phyloP scores from a whole-genome alignment of 768 basidiomycete genomes.

The Leccinum boreale region DNA sequence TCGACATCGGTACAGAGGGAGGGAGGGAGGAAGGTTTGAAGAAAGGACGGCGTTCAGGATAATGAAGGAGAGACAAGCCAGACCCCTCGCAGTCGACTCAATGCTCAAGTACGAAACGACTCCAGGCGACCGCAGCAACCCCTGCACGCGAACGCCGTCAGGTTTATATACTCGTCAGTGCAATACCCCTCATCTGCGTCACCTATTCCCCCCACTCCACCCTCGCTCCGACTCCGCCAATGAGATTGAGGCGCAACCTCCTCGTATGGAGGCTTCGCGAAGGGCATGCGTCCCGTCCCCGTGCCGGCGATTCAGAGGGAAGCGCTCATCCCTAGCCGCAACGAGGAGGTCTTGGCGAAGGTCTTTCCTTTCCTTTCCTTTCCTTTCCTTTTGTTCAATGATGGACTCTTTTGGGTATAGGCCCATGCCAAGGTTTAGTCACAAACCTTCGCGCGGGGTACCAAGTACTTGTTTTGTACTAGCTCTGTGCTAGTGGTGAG shows the following conservation, averaged over 20 bases:
- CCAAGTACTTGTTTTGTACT: not conserved
- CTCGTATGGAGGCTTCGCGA: slow-evolving; percentile 9
- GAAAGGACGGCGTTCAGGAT: not conserved
- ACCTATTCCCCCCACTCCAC: slow-evolving; percentile 6
- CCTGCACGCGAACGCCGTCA: slow-evolving; percentile 6
- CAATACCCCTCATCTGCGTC: not conserved
- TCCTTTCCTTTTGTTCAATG: not conserved
- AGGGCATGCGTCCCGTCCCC: not conserved
- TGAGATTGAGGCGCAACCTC: slow-evolving; percentile 15
- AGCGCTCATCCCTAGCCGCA: slow-evolving; percentile 12
- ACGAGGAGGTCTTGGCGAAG: not conserved
- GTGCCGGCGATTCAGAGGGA: slow-evolving; percentile 8
- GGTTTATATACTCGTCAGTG: slow-evolving; percentile 16
- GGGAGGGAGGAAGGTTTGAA: not conserved
- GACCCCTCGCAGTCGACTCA: not conserved
- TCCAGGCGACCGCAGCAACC: not conserved
- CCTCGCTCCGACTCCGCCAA: slow-evolving; percentile 23
- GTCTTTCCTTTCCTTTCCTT: not conserved
- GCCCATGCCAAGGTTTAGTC: not conserved
- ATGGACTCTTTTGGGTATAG: not conserved
- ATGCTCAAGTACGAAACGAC: not conserved
- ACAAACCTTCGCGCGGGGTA: not conserved
- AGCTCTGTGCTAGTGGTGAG: not conserved
- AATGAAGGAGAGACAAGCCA: not conserved
- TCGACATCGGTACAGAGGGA: slow-evolving; percentile 10